phyloP scores from a whole-genome alignment of 225 moss, liverwort and hornwort species.

The Thuidium tamariscinum region DNA sequence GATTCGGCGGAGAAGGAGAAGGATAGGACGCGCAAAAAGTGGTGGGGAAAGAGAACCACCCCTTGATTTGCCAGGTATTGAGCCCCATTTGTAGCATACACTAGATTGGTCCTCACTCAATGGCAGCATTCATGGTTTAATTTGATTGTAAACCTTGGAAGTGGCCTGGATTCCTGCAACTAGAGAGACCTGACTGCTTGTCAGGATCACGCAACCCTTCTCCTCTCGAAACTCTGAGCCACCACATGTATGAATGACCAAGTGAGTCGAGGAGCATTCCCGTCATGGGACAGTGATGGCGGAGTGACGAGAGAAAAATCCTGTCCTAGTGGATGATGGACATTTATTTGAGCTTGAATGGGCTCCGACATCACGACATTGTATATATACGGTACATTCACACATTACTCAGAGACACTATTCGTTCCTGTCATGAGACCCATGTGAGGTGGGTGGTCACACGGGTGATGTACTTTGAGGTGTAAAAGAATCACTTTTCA shows the following conservation, averaged over 20 bases:
- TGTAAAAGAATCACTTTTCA: neutral
- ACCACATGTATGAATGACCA: neutral
- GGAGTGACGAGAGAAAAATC: neutral
- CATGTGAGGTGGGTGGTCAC: neutral
- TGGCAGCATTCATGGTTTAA: neutral
- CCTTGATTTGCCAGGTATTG: constrained; percentile 1
- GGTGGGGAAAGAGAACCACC: constrained; percentile 82
- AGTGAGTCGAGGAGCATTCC: neutral
- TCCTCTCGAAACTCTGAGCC: neutral
- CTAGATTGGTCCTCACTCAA: neutral
- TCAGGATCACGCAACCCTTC: neutral
- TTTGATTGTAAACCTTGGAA: neutral
- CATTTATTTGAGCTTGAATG: neutral
- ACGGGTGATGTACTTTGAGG: neutral
- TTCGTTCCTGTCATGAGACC: neutral
- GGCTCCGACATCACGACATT: neutral
- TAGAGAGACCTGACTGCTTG: neutral
- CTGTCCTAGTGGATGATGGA: neutral
- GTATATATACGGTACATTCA: constrained; percentile 2
- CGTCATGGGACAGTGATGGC: neutral
- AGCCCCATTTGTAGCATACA: neutral
- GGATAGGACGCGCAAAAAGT: constrained; percentile 75
- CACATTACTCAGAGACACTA: neutral
- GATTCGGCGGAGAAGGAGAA: constrained; percentile 68
- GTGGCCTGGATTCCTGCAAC: neutral